phyloP scores from a whole-genome alignment of 495 filamentous ascomycete genomes.

The Talaromyces nanjingensis region DNA sequence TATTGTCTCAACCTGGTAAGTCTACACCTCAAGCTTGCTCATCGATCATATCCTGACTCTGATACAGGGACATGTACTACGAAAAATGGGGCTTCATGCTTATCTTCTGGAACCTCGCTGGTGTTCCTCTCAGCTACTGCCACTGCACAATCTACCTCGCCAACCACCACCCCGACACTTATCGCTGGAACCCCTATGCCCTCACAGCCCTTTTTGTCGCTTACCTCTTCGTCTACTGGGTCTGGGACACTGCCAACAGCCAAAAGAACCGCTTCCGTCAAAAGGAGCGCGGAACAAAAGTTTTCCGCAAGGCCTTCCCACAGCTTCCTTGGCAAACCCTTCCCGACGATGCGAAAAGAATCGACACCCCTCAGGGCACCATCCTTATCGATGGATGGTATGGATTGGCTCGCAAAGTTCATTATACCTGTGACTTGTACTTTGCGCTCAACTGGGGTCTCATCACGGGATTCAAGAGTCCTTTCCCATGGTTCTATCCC shows the following conservation, averaged over 20 bases:
- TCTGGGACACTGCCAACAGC: conserved; percentile 84
- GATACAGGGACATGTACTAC: conserved; percentile 82
- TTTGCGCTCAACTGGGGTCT: conserved; percentile 65
- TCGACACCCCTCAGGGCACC: conserved; percentile 64
- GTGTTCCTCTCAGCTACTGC: conserved; percentile 91
- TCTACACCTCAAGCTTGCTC: neutral
- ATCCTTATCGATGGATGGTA: conserved; percentile 90
- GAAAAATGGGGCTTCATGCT: conserved; percentile 98
- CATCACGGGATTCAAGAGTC: conserved; percentile 56
- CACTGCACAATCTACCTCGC: conserved; percentile 91
- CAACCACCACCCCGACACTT: conserved; percentile 70
- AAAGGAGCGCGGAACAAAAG: conserved; percentile 62
- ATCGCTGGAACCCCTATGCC: conserved; percentile 61
- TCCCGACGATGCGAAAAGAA: conserved; percentile 63
- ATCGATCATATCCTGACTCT: neutral
- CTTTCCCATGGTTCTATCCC: conserved; percentile 94
- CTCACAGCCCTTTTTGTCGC: conserved; percentile 52
- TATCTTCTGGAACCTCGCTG: conserved; percentile 98
- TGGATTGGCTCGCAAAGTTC: conserved; percentile 71
- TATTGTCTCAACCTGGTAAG: conserved; percentile 78
- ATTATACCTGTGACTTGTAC: conserved; percentile 83
- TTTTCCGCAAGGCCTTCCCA: conserved; percentile 76
- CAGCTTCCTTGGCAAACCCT: conserved; percentile 66
- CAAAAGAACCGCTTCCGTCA: conserved; percentile 93
- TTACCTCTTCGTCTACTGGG: conserved; percentile 83